Percentiles rank a stretch among this genome's conserved stretches.
Conservation (phyloP, 768 basidiomycete genomes). For the Paxillus ammoniavirescens region DNA sequence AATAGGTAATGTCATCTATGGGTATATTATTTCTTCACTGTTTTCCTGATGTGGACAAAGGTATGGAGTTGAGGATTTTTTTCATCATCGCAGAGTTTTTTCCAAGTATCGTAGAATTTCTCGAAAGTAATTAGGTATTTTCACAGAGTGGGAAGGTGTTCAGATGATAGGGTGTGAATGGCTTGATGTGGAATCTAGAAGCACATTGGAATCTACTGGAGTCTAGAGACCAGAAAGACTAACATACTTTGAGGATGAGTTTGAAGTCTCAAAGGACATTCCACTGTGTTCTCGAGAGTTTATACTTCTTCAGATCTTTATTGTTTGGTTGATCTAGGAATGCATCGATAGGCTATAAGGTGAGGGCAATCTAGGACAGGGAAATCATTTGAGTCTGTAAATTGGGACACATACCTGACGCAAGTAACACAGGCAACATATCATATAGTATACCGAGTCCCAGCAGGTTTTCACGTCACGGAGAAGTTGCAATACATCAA, state of each 20-base stretch:
- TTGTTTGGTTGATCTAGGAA: not conserved
- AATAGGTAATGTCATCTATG: too few relatives aligned
- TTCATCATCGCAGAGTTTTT: not conserved
- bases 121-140: not conserved
- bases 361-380: not conserved
- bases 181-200: not conserved
- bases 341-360: not conserved
- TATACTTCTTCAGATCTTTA: not conserved
- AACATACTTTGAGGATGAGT: not conserved
- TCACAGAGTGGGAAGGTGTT: not conserved
- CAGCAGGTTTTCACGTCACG: constrained; percentile 37
- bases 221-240: not conserved
- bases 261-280: not conserved
- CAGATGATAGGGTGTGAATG: not conserved
- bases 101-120: not conserved
- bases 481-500: not conserved
- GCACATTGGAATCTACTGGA: too few relatives aligned
- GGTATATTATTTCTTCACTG: too few relatives aligned
- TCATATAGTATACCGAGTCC: constrained; percentile 40
- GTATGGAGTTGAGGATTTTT: too few relatives aligned
- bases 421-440: constrained; percentile 4
- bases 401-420: not conserved
- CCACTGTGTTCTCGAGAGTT: not conserved
- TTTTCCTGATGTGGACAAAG: too few relatives aligned
- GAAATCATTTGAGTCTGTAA: too few relatives aligned